Evolutionary conservation across 2,329 filamentous ascomycete genomes (phyloP).

Genomic region (Claviceps paspali): DNA sequence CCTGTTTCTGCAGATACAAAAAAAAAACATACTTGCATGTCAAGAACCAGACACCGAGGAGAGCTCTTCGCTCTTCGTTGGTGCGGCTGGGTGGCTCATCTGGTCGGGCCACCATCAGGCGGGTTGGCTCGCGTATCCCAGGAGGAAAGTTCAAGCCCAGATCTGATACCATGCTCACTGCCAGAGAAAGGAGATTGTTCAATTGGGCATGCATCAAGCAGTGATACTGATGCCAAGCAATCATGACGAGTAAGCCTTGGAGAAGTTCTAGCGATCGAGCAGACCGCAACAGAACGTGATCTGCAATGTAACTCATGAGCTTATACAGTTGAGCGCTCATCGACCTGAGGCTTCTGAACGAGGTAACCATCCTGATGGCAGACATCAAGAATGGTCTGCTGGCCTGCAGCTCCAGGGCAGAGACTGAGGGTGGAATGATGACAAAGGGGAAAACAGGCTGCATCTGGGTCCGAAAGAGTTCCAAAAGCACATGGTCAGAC

Average conservation of each 20-base stretch:
- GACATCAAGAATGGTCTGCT: conserved; percentile 32
- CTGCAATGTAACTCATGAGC: conserved; percentile 29
- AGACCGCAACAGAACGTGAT: conserved; percentile 32
- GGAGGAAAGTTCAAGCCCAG: conserved; percentile 29
- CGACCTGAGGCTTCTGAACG: conserved; percentile 28
- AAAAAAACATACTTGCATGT: conserved; percentile 29
- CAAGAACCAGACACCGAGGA: conserved; percentile 39
- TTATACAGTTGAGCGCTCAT: conserved; percentile 35
- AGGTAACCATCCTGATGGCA: conserved; percentile 34
- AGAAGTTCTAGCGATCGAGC: conserved; percentile 35
- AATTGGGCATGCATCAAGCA: conserved; percentile 38
- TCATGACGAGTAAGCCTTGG: conserved; percentile 31
- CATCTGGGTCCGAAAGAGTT: conserved; percentile 27
- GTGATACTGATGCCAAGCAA: conserved; percentile 39
- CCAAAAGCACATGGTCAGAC: conserved; percentile 30
- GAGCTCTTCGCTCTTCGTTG: conserved; percentile 35
- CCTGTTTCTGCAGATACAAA: not conserved
- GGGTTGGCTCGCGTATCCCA: conserved; percentile 25
- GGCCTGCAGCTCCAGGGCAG: conserved; percentile 21
- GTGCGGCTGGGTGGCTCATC: conserved; percentile 24
- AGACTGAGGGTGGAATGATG: conserved; percentile 21
- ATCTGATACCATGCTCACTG: conserved; percentile 30
- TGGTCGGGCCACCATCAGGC: conserved; percentile 26
- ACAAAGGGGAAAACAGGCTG: conserved; percentile 33
- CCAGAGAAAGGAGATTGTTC: conserved; percentile 33